These are phyloP conservation scores for Leishmania mexicana DNA, from an alignment of 208 protist species.

Conservation along the genomic window DNA sequence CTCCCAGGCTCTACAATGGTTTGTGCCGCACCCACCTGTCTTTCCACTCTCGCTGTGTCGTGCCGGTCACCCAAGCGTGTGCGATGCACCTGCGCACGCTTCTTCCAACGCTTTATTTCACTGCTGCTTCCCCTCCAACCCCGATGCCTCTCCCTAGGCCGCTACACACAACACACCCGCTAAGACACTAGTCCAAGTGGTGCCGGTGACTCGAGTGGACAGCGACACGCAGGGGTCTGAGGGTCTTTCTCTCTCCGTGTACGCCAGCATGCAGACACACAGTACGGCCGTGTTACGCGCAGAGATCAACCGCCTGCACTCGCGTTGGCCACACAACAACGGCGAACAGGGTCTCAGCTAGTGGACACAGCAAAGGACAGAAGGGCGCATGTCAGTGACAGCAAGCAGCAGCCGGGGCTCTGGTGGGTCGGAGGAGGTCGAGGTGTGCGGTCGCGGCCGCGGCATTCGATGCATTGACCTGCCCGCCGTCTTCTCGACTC, in stretches of 20 bases:
- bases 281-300: neutral
- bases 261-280: neutral
- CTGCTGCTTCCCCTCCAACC: neutral
- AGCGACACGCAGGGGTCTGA: neutral
- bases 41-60: neutral
- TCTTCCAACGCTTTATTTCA: neutral
- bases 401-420: constrained; percentile 27
- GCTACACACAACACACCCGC: neutral
- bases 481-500: constrained; percentile 56
- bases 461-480: constrained; percentile 83
- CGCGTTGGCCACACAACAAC: neutral
- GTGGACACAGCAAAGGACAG: neutral
- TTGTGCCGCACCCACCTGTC: neutral
- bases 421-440: constrained; percentile 39
- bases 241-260: neutral
- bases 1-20: neutral
- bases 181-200: neutral
- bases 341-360: neutral
- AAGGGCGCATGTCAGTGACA: constrained; percentile 4
- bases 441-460: constrained; percentile 69
- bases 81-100: neutral
- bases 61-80: neutral
- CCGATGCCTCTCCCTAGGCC: neutral
- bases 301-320: neutral
- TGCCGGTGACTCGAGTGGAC: neutral